Percentiles rank a stretch among this genome's conserved stretches.
These are phyloP conservation scores for Pterocarpus santalinus DNA, from an alignment of 306 rosid genomes.

Conservation along the genomic window DNA sequence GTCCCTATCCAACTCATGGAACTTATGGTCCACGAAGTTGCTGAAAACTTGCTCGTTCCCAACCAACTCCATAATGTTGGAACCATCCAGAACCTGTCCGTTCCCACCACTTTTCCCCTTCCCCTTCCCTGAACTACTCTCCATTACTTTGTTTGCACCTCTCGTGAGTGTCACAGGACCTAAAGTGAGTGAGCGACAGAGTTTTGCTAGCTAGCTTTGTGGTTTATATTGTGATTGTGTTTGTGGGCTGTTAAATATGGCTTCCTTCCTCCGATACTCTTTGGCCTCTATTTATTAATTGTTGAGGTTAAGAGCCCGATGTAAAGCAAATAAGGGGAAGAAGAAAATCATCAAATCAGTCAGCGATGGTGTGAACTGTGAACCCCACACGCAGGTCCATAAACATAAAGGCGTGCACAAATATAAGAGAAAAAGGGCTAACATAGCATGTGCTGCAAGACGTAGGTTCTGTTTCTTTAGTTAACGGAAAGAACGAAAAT, in stretches of 20 bases:
- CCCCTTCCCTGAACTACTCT: slow-evolving; percentile 29
- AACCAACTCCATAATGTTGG: slow-evolving; percentile 94
- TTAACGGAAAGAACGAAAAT: not conserved
- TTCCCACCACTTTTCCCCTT: slow-evolving; percentile 50
- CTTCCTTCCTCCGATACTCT: not conserved
- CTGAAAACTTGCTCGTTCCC: slow-evolving; percentile 76
- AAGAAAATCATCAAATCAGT: slow-evolving; percentile 10
- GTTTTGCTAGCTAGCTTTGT: not conserved
- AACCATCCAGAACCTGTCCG: slow-evolving; percentile 88
- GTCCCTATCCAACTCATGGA: slow-evolving; percentile 80
- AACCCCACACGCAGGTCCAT: slow-evolving; percentile 44
- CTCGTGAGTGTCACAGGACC: slow-evolving; percentile 68
- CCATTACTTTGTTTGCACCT: slow-evolving; percentile 48
- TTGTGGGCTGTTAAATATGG: not conserved
- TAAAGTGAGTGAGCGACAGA: not conserved
- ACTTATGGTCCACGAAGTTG: slow-evolving; percentile 84
- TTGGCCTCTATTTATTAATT: not conserved
- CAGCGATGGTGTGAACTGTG: slow-evolving; percentile 39
- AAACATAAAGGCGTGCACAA: not conserved
- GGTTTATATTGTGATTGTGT: not conserved
- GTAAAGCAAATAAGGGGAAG: not conserved
- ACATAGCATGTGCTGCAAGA: slow-evolving; percentile 51
- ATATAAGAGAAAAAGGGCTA: slow-evolving; percentile 30
- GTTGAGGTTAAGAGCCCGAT: too few species aligned
- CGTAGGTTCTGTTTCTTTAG: slow-evolving; percentile 41